Conservation (phyloP, 768 basidiomycete genomes). For the Omphalotus guepiniiformis region DNA sequence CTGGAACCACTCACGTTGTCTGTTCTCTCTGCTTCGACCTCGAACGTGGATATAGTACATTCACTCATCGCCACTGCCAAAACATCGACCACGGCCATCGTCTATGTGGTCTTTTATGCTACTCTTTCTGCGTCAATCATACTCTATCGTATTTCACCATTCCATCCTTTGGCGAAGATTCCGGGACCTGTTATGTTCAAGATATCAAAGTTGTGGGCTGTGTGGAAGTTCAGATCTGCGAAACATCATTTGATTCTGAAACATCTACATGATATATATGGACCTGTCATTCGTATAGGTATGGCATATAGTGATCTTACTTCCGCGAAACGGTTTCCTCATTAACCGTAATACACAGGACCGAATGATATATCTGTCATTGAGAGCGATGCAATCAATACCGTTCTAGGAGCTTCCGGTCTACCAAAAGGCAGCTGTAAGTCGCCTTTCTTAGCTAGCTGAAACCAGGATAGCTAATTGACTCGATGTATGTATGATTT, state of each 20-base stretch:
- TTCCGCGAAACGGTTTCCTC: not conserved
- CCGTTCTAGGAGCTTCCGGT: not conserved
- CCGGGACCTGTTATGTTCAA: constrained; percentile 3
- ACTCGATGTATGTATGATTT: not conserved
- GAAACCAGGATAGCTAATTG: not conserved
- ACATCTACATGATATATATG: constrained; percentile 6
- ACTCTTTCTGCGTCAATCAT: not conserved
- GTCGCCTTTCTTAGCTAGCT: not conserved
- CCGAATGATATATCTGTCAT: constrained; percentile 7
- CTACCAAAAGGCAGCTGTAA: constrained; percentile 3
- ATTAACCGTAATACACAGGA: not conserved
- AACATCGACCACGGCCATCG: too few relatives aligned
- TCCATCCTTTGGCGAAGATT: constrained; percentile 8
- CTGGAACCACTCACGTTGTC: too few relatives aligned
- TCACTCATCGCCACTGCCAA: too few relatives aligned
- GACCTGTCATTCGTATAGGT: constrained; percentile 6
- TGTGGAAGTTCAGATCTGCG: not conserved
- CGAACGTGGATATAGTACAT: too few relatives aligned
- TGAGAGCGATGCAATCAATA: constrained; percentile 1
- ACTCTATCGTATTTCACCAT: constrained; percentile 5
- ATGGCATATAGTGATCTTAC: not conserved
- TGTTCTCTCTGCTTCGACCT: too few relatives aligned
- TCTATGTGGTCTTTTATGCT: not conserved
- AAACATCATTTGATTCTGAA: constrained; percentile 8
- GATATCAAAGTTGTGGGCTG: constrained; percentile 5